These are phyloP conservation scores for Geranomyces variabilis DNA, from an alignment of 192 early-diverging fungal species.

Conservation along the genomic window DNA sequence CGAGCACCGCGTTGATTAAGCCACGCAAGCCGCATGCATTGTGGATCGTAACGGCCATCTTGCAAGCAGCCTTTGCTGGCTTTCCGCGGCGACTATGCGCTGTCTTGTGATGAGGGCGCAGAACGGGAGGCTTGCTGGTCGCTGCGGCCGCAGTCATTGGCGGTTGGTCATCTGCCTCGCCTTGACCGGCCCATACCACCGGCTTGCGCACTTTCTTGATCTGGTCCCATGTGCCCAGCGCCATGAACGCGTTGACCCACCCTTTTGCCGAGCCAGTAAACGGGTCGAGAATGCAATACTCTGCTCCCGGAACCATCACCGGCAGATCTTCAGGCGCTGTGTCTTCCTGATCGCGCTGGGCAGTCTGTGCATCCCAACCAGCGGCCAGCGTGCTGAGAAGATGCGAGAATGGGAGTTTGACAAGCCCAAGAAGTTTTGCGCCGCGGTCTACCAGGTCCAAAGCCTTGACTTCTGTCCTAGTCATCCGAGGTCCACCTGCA, in stretches of 20 bases:
- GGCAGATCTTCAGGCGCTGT: slow-evolving; percentile 3
- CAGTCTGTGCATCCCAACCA: not conserved
- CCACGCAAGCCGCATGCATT: slow-evolving; percentile 35
- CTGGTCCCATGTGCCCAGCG: slow-evolving; percentile 46
- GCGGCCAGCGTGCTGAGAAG: slow-evolving; percentile 10
- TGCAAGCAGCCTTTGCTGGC: not conserved
- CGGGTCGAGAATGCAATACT: slow-evolving; percentile 50
- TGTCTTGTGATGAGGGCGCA: no score
- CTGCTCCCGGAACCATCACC: slow-evolving; percentile 45
- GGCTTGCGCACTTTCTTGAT: slow-evolving; percentile 14
- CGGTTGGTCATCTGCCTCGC: not conserved
- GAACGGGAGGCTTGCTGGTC: not conserved
- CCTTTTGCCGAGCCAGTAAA: slow-evolving; percentile 44
- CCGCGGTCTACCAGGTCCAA: slow-evolving; percentile 11
- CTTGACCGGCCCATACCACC: no score
- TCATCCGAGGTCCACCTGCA: not conserved
- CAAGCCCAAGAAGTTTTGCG: slow-evolving; percentile 26
- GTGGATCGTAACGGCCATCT: slow-evolving; percentile 24
- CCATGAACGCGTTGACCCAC: slow-evolving; percentile 43
- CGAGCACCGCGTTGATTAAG: slow-evolving; percentile 9
- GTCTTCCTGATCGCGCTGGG: not conserved
- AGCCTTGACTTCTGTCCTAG: not conserved
- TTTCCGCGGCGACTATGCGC: not conserved
- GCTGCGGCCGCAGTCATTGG: not conserved
- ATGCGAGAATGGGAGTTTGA: slow-evolving; percentile 28